Conservation (phyloP, 768 basidiomycete species). For the Boletus patriciae region DNA sequence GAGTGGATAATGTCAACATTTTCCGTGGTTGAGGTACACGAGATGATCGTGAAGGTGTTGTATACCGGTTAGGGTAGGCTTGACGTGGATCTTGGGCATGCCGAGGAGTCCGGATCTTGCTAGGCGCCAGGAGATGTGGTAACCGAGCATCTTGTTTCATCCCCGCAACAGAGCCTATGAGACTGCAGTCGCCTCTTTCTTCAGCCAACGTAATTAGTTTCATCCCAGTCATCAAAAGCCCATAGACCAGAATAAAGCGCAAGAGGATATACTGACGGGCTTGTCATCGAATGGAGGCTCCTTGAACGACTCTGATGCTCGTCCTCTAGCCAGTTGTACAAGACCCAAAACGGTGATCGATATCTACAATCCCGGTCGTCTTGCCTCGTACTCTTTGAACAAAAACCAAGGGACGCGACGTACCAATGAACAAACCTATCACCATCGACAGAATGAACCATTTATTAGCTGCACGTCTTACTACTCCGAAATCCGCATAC, state of each 20-base stretch:
- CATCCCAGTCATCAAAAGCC: slow-evolving; percentile 98
- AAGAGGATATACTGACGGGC: slow-evolving; percentile 86
- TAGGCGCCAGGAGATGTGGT: neutral
- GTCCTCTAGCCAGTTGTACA: slow-evolving; percentile 70
- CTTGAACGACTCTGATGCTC: slow-evolving; percentile 64
- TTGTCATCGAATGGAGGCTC: slow-evolving; percentile 67
- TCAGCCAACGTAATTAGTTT: slow-evolving; percentile 82
- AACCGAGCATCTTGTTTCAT: slow-evolving; percentile 12
- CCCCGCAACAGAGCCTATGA: slow-evolving; percentile 25
- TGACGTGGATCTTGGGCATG: neutral
- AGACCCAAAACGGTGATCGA: slow-evolving; percentile 78
- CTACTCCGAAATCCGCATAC: slow-evolving; percentile 37
- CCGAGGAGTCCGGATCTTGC: neutral
- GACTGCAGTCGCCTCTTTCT: slow-evolving; percentile 58
- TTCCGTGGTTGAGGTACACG: neutral
- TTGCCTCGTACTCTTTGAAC: neutral
- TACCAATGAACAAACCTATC: slow-evolving; percentile 66
- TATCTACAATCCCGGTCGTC: slow-evolving; percentile 40
- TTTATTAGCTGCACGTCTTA: neutral
- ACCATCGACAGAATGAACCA: neutral
- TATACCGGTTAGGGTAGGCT: neutral
- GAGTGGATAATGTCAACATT: slow-evolving; percentile 2
- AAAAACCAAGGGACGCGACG: slow-evolving; percentile 24
- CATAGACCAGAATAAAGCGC: slow-evolving; percentile 93
- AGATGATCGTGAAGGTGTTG: neutral